These are phyloP conservation scores for Starmerella ratchasimensis DNA, from an alignment of 805 yeast species.

Conservation along the genomic window DNA sequence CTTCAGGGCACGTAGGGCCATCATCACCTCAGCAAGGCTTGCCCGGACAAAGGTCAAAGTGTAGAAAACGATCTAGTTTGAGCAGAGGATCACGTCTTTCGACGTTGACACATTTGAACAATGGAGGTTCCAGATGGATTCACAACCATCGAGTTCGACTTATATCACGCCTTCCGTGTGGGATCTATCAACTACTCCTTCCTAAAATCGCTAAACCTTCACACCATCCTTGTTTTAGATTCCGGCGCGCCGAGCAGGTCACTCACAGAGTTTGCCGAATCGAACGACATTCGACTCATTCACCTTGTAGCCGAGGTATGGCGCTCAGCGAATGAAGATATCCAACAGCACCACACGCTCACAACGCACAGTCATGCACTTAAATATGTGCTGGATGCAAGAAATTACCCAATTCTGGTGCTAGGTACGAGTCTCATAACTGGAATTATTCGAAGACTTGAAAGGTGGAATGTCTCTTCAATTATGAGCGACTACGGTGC, in stretches of 20 bases:
- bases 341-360: slow-evolving; percentile 23
- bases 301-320: slow-evolving; percentile 29
- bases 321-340: slow-evolving; percentile 23
- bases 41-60: too few species aligned
- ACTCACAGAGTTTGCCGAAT: slow-evolving; percentile 50
- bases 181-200: slow-evolving; percentile 39
- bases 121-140: slow-evolving; percentile 60
- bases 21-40: too few species aligned
- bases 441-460: slow-evolving; percentile 68
- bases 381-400: slow-evolving; percentile 45
- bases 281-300: slow-evolving; percentile 24
- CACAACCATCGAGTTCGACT: slow-evolving; percentile 79
- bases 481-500: slow-evolving; percentile 74
- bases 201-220: slow-evolving; percentile 54
- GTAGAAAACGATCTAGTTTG: too few species aligned
- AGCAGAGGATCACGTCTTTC: too few species aligned
- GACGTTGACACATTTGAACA: too few species aligned
- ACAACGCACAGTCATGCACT: slow-evolving; percentile 56
- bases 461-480: slow-evolving; percentile 79
- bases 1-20: too few species aligned
- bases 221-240: slow-evolving; percentile 59
- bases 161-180: slow-evolving; percentile 56
- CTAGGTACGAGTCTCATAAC: slow-evolving; percentile 70
- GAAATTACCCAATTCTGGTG: slow-evolving; percentile 53
- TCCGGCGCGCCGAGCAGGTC: slow-evolving; percentile 74